Evolutionary conservation across 2,329 filamentous ascomycete species (phyloP).

Genomic region (Penicillium sp.): DNA sequence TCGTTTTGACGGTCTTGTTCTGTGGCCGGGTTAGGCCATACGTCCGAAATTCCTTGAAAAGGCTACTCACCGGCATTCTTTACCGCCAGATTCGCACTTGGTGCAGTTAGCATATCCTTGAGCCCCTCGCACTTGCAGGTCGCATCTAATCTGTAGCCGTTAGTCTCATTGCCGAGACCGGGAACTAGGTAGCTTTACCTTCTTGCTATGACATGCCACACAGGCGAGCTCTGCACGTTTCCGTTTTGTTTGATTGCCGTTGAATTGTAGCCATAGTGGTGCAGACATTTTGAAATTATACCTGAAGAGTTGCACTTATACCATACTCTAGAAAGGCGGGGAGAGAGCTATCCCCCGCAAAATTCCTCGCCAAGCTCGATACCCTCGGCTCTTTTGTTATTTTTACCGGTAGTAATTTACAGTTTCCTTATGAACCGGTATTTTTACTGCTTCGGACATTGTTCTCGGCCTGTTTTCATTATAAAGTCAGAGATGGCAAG

Average conservation of each 20-base stretch:
- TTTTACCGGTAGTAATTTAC: not conserved
- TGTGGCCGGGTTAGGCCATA: not conserved
- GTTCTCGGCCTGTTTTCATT: no score
- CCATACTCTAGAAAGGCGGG: not conserved
- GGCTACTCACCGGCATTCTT: conserved; percentile 11
- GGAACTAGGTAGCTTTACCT: not conserved
- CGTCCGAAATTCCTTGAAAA: not conserved
- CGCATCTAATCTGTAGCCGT: conserved; percentile 11
- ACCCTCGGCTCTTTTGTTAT: not conserved
- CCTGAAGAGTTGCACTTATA: not conserved
- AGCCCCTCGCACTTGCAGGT: conserved; percentile 8
- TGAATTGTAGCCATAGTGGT: conserved; percentile 11
- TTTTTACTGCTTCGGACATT: not conserved
- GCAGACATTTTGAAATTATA: conserved; percentile 12
- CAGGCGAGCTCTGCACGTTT: conserved; percentile 13
- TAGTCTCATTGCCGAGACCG: not conserved
- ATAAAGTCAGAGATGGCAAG: not conserved
- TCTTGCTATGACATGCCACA: conserved; percentile 14
- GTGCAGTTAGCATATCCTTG: conserved; percentile 12
- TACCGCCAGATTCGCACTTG: conserved; percentile 10
- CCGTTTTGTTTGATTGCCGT: conserved; percentile 11
- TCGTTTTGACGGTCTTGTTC: conserved; percentile 10
- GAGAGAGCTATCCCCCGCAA: not conserved
- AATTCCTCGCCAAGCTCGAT: not conserved
- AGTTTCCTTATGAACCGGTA: not conserved